A percentile compares a stretch with the other conserved stretches of the same genome.
These are phyloP conservation scores for Kazachstania viticola DNA, from an alignment of 805 yeast genomes.

Conservation along the genomic window DNA sequence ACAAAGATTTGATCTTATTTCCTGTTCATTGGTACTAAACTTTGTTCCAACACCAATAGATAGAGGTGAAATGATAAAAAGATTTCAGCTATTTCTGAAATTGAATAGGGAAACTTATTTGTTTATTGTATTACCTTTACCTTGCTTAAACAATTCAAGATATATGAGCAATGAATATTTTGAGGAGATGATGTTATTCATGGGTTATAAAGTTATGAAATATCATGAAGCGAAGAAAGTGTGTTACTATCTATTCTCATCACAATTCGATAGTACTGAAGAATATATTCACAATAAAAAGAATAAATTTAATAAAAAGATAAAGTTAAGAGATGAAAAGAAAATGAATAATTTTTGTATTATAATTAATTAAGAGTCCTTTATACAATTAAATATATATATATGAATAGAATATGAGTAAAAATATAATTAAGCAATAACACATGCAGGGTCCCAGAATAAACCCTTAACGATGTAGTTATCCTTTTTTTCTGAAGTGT, in stretches of 20 bases:
- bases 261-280: too few relatives aligned
- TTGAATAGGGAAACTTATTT: constrained; percentile 24
- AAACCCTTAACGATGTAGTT: constrained; percentile 16
- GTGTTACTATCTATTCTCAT: constrained; percentile 54
- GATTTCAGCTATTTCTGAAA: constrained; percentile 46
- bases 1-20: constrained; percentile 48
- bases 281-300: too few relatives aligned
- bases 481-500: constrained; percentile 17
- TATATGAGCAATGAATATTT: constrained; percentile 44
- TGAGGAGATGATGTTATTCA: constrained; percentile 34
- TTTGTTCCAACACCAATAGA: constrained; percentile 64
- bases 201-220: constrained; percentile 46
- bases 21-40: constrained; percentile 80
- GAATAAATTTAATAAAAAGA: constrained; percentile 2
- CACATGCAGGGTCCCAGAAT: constrained; percentile 17
- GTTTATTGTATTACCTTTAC: constrained; percentile 79
- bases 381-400: too few relatives aligned
- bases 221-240: constrained; percentile 57
- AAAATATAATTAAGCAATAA: constrained; percentile 13
- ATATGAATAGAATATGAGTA: too few relatives aligned
- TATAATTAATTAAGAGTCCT: too few relatives aligned
- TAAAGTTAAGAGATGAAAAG: constrained; percentile 45
- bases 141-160: constrained; percentile 76
- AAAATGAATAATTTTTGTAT: constrained; percentile 61
- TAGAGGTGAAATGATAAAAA: constrained; percentile 68